A percentile compares a stretch with the other conserved stretches of the same genome.
Conservation (phyloP, 345 rosid genomes). For the Xanthoceras sorbifolium region DNA sequence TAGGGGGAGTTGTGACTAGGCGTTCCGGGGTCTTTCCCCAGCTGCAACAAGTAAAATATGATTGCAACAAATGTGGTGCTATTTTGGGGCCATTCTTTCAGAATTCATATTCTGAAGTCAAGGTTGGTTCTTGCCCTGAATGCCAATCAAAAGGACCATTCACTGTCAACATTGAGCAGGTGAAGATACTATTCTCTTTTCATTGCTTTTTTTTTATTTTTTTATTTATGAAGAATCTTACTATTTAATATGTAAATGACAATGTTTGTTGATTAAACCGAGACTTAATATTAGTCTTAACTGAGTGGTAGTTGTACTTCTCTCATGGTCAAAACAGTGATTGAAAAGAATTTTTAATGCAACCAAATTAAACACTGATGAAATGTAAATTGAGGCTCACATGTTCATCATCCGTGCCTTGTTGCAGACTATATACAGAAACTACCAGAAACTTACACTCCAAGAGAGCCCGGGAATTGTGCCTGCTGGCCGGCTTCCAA, state of each 20-base stretch:
- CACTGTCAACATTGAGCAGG: conserved; percentile 95
- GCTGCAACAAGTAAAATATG: conserved; percentile 96
- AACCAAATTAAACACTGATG: not conserved
- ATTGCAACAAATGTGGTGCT: conserved; percentile 94
- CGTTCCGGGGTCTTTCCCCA: conserved; percentile 99
- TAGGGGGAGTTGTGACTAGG: conserved; percentile 97
- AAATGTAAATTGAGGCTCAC: not conserved
- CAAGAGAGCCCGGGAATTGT: conserved; percentile 99
- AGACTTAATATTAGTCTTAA: not conserved
- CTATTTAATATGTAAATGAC: not conserved
- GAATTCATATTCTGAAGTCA: conserved; percentile 96
- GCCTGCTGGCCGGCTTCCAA: conserved; percentile 98
- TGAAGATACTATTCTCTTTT: conserved; percentile 22
- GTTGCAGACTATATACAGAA: conserved; percentile 90
- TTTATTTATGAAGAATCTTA: not conserved
- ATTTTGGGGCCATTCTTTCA: conserved; percentile 93
- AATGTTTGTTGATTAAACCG: not conserved
- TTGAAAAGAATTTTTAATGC: not conserved
- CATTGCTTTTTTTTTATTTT: conserved; percentile 8
- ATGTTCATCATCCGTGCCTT: conserved; percentile 12
- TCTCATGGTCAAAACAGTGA: not conserved
- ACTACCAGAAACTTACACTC: conserved; percentile 94
- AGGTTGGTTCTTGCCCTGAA: conserved; percentile 98
- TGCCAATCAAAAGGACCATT: conserved; percentile 98
- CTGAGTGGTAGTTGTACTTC: not conserved